phyloP scores from a whole-genome alignment of 345 rosid genomes.

The Turnera subulata region DNA sequence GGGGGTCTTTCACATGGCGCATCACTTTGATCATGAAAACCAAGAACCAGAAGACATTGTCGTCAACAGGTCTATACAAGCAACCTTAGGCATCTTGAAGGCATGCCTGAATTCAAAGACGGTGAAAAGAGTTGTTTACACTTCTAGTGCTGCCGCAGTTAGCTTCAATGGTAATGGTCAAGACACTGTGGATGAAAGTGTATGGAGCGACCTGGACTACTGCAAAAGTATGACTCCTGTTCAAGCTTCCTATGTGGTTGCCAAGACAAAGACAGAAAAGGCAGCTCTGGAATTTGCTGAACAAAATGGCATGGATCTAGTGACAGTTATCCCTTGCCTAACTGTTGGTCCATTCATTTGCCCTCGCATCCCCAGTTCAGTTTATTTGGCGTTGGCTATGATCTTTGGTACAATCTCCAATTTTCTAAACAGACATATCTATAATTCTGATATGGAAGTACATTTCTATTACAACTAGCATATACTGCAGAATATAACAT shows the following conservation, averaged over 20 bases:
- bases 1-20: conserved; percentile 58
- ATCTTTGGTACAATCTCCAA: conserved; percentile 24
- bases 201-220: conserved; percentile 28
- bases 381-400: conserved; percentile 26
- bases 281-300: conserved; percentile 37
- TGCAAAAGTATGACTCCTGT: conserved; percentile 23
- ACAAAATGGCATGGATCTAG: conserved; percentile 39
- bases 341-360: conserved; percentile 54
- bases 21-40: conserved; percentile 32
- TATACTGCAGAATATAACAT: no score
- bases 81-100: conserved; percentile 12
- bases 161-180: conserved; percentile 15
- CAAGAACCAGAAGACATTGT: conserved; percentile 5
- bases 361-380: conserved; percentile 36
- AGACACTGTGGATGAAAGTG: conserved; percentile 26
- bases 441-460: no score
- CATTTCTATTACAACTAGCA: no score
- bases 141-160: conserved; percentile 22
- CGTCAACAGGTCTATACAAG: conserved; percentile 6
- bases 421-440: no score
- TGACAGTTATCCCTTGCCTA: conserved; percentile 14
- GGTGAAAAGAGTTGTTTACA: conserved; percentile 22
- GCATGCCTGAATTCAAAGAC: conserved; percentile 12
- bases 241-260: conserved; percentile 29
- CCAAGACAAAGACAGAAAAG: conserved; percentile 38